A percentile compares a stretch with the other conserved stretches of the same genome.
Evolutionary conservation across 176 grass and related monocot species (phyloP).

Genomic region (Stipa capillata): DNA sequence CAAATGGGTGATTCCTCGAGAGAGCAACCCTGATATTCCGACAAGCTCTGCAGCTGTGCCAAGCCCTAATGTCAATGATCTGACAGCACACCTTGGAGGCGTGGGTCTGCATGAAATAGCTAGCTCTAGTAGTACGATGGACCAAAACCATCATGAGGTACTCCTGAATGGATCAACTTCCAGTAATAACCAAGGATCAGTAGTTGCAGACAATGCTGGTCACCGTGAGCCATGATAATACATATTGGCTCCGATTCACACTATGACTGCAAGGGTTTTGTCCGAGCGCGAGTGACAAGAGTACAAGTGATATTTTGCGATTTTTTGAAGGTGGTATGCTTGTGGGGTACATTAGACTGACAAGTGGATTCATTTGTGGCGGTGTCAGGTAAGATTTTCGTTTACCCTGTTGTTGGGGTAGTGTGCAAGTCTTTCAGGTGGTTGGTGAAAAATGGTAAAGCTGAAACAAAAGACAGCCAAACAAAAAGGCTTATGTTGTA

Average conservation of each 20-base stretch:
- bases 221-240: background rate
- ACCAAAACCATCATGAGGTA: slow-evolving; percentile 2
- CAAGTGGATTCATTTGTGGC: slow-evolving; percentile 6
- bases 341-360: slow-evolving; percentile 26
- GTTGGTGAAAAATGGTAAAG: background rate
- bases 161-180: slow-evolving; percentile 29
- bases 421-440: slow-evolving; percentile 16
- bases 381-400: slow-evolving; percentile 11
- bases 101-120: slow-evolving; percentile 16
- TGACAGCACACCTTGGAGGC: slow-evolving; percentile 29
- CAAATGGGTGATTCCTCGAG: slow-evolving; percentile 42
- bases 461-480: background rate
- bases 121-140: background rate
- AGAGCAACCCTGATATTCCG: background rate
- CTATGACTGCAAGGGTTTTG: slow-evolving; percentile 43
- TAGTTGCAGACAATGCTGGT: slow-evolving; percentile 15
- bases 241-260: background rate
- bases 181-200: slow-evolving; percentile 11
- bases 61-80: slow-evolving; percentile 19
- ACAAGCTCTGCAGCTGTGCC: slow-evolving; percentile 11
- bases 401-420: slow-evolving; percentile 20
- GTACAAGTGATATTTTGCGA: slow-evolving; percentile 17
- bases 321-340: slow-evolving; percentile 24
- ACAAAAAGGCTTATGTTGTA: background rate
- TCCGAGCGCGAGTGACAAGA: slow-evolving; percentile 20